Percentiles rank a stretch among this genome's conserved stretches.
phyloP scores from a whole-genome alignment of 352 stramenopile genomes.

The Phytophthora meadii region DNA sequence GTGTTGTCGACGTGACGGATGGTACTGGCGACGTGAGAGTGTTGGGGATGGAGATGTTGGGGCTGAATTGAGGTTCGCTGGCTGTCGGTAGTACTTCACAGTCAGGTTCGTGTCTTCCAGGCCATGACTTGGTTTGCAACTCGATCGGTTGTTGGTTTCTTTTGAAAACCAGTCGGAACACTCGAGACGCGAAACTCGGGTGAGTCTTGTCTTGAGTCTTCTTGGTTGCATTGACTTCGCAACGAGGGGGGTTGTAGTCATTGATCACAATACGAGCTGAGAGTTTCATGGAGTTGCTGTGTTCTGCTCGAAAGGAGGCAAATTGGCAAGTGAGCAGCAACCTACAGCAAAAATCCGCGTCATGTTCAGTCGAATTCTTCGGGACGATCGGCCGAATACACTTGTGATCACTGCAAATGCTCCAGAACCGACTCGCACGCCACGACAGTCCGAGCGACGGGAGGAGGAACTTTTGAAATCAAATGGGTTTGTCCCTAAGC shows the following conservation, averaged over 20 bases:
- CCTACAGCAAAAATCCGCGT: too few relatives aligned
- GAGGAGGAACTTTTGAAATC: constrained; percentile 2
- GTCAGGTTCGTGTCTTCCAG: constrained; percentile 6
- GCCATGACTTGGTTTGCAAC: constrained; percentile 24
- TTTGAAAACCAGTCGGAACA: constrained; percentile 17
- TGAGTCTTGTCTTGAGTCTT: neutral
- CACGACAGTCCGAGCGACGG: neutral
- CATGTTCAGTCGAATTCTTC: constrained; percentile 1
- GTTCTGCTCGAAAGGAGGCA: neutral
- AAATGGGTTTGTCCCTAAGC: neutral
- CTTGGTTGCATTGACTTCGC: neutral
- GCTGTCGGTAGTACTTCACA: neutral
- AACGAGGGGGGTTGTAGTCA: neutral
- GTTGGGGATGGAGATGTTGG: constrained; percentile 17
- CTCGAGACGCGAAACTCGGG: constrained; percentile 14
- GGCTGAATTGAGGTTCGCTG: constrained; percentile 6
- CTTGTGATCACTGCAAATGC: constrained; percentile 1
- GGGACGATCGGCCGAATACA: constrained; percentile 5
- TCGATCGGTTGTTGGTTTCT: neutral
- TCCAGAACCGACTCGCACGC: constrained; percentile 1
- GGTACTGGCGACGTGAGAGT: neutral
- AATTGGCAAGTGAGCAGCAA: constrained; percentile 18
- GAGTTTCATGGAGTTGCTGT: too few relatives aligned
- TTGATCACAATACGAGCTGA: neutral
- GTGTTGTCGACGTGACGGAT: neutral